phyloP scores from a whole-genome alignment of 495 filamentous ascomycete species.

The Physcia stellaris region DNA sequence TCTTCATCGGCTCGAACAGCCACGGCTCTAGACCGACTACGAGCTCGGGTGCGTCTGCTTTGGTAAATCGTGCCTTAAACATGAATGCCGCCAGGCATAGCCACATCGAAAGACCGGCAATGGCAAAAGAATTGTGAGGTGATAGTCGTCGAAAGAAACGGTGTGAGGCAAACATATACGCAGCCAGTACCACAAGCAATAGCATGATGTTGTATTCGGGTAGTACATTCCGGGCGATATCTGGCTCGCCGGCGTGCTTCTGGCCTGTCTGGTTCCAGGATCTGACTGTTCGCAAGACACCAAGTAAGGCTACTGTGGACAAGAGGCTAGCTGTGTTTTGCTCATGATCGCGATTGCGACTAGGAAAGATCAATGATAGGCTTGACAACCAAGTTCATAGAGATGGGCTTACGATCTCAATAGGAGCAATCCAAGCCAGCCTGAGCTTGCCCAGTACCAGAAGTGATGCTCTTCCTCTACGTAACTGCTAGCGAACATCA shows the following conservation, averaged over 20 bases:
- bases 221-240: constrained; percentile 62
- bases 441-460: constrained; percentile 84
- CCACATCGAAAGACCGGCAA: constrained; percentile 4
- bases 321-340: too few species aligned
- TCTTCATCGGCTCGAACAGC: too few species aligned
- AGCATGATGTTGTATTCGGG: constrained; percentile 44
- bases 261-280: constrained; percentile 96
- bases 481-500: constrained; percentile 98
- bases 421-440: constrained; percentile 57
- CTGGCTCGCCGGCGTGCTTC: constrained; percentile 77
- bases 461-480: constrained; percentile 98
- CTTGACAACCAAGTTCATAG: too few species aligned
- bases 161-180: constrained; percentile 43
- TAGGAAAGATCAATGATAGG: too few species aligned
- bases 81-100: constrained; percentile 42
- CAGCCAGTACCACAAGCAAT: constrained; percentile 59
- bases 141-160: not conserved
- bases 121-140: constrained; percentile 4
- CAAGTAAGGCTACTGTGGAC: too few species aligned
- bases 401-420: constrained; percentile 31
- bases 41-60: constrained; percentile 76
- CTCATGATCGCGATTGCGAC: too few species aligned
- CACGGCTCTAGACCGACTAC: constrained; percentile 45
- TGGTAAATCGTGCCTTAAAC: constrained; percentile 74
- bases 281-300: constrained; percentile 47